Evolutionary conservation across 2,329 filamentous ascomycete species (phyloP).

Genomic region (Penicillium sp.): DNA sequence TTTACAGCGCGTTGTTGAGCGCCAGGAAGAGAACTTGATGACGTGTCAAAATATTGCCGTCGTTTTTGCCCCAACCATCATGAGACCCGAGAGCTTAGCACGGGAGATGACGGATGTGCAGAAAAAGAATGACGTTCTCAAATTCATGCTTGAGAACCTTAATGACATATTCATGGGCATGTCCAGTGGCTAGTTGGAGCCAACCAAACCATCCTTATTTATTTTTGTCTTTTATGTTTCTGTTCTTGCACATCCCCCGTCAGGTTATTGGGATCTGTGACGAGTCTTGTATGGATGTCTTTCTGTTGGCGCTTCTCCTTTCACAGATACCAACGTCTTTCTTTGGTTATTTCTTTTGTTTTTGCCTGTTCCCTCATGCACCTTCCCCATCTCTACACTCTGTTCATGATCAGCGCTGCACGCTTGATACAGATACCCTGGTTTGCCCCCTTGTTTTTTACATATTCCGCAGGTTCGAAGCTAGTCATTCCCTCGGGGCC

Average conservation of each 20-base stretch:
- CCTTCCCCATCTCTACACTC: conserved; percentile 2
- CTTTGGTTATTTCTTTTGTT: conserved; percentile 5
- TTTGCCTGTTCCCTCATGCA: background rate
- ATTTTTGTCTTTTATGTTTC: background rate
- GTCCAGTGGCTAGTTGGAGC: conserved; percentile 23
- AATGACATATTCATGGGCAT: conserved; percentile 68
- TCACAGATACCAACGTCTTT: conserved; percentile 27
- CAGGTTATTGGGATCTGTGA: background rate
- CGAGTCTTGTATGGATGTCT: conserved; percentile 4
- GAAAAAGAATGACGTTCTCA: conserved; percentile 85
- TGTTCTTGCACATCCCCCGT: background rate
- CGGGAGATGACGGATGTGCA: conserved; percentile 96
- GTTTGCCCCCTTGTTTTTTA: conserved; percentile 19
- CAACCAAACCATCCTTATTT: background rate
- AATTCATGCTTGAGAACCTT: conserved; percentile 90
- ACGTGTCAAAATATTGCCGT: conserved; percentile 94
- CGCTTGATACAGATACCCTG: conserved; percentile 35
- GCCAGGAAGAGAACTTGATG: conserved; percentile 89
- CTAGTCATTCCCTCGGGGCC: conserved; percentile 21
- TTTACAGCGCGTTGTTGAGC: conserved; percentile 77
- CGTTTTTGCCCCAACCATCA: conserved; percentile 96
- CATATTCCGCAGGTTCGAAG: conserved; percentile 37
- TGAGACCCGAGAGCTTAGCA: conserved; percentile 85
- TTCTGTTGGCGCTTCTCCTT: conserved; percentile 3
- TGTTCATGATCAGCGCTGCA: conserved; percentile 29